Evolutionary conservation across 129 eudicot species (phyloP), one percentile per base, ranked within the genome.

Genomic region (Helichrysum umbraculigerum): DNA sequence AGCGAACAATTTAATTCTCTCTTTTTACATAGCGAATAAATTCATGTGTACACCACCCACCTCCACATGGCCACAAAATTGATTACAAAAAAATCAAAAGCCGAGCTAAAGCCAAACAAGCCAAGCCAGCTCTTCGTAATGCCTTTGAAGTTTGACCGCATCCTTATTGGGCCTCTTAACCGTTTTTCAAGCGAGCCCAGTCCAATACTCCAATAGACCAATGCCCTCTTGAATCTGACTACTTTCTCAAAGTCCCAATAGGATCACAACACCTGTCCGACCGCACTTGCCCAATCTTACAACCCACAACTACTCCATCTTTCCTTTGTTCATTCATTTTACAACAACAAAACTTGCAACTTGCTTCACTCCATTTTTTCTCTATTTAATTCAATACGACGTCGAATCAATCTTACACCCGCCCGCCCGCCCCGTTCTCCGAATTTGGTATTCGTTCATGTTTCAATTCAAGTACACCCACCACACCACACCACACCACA

Each of bases 391-490:
- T 30, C 65, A 29, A 70, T 70, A 70, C 74, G 74, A 70, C 76
- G 67, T 14, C 66, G 66, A 71, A 44, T 72, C 19, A 12, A 63
- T 28, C 14, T 50, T 33, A 47, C 74, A 47, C 52, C 59, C 78
- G 60, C 44, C 59, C 78, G 60, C 44, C 59, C 79, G 14, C 28
- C 59, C 79, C 20, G n/a, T 60, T 63, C 15, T 58, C 81, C 75
- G 14, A 28, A 74, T 74, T 73, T n/a, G 78, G 79, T 17, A 44
- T 19, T 39, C 14, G 47, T 9, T 39, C 17, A 33, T 34, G 67
- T 71, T 54, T 66, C 71, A 66, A 25, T 28, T 25, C 54, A 47
- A 66, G 71, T 67, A 67, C 71, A 35, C 47, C 69, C 69, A 64
- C 69, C 50, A 8, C 15, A 32, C 28, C 34, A 21, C 69, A 64